Conservation (phyloP, 495 filamentous ascomycete species). For the Aspergillus homomorphus region DNA sequence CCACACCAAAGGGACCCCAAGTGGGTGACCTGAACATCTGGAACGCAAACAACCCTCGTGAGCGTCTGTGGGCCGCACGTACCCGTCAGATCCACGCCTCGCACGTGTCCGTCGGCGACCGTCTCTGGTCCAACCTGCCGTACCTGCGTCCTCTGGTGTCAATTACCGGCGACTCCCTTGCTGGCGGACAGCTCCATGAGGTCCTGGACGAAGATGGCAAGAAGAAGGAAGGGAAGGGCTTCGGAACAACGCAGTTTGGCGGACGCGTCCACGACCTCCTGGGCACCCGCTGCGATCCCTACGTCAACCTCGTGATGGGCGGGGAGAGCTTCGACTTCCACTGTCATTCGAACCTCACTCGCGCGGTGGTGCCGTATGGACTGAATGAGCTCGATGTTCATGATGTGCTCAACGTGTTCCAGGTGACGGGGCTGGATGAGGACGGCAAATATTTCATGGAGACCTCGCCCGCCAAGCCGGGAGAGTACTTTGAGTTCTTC, state of each 20-base stretch:
- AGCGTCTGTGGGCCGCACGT: slow-evolving; percentile 75
- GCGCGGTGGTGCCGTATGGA: slow-evolving; percentile 64
- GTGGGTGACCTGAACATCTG: slow-evolving; percentile 82
- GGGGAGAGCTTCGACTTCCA: slow-evolving; percentile 71
- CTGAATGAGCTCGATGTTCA: slow-evolving; percentile 72
- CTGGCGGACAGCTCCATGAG: slow-evolving; percentile 52
- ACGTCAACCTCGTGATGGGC: slow-evolving; percentile 69
- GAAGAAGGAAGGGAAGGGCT: slow-evolving; percentile 32
- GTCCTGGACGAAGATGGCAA: slow-evolving; percentile 38
- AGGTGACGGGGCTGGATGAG: slow-evolving; percentile 70
- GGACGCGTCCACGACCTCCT: slow-evolving; percentile 68
- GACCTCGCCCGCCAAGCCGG: slow-evolving; percentile 61
- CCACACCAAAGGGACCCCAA: slow-evolving; percentile 71
- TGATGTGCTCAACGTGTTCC: slow-evolving; percentile 79
- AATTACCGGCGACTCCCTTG: slow-evolving; percentile 66
- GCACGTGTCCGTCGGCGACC: slow-evolving; percentile 66
- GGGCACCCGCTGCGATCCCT: slow-evolving; percentile 75
- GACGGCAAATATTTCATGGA: slow-evolving; percentile 77
- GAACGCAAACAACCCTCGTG: slow-evolving; percentile 70
- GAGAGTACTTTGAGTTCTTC: slow-evolving; percentile 73
- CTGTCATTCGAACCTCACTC: slow-evolving; percentile 76
- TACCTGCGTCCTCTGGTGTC: slow-evolving; percentile 72
- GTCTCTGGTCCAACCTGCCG: slow-evolving; percentile 73
- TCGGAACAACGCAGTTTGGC: slow-evolving; percentile 45
- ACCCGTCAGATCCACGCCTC: slow-evolving; percentile 74